Conservation (phyloP, 495 filamentous ascomycete genomes). For the Annulohypoxylon nitens region DNA sequence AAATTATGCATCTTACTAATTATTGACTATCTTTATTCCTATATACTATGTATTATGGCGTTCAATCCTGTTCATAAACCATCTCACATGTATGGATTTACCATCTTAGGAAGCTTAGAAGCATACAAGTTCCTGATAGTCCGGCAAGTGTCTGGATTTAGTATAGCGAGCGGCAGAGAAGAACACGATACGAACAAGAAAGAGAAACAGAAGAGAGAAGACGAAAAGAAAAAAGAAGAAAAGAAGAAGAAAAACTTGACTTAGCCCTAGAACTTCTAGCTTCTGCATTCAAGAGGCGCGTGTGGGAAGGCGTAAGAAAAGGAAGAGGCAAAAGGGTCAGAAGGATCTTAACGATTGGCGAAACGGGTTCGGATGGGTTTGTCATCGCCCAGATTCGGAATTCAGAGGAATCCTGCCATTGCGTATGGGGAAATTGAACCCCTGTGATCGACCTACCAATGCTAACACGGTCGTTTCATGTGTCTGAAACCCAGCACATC, state of each 20-base stretch:
- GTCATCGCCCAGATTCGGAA: conserved; percentile 37
- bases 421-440: conserved; percentile 39
- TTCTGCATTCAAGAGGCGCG: neutral
- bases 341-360: conserved; percentile 33
- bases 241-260: neutral
- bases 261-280: neutral
- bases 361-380: conserved; percentile 15
- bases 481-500: conserved; percentile 48
- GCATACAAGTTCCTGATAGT: neutral
- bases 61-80: neutral
- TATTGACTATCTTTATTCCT: neutral
- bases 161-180: neutral
- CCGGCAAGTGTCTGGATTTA: neutral
- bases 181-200: neutral
- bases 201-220: neutral
- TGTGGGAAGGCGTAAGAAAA: neutral
- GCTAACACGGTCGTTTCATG: conserved; percentile 46
- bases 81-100: neutral
- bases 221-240: neutral
- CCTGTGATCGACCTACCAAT: conserved; percentile 45
- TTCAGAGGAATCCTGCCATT: conserved; percentile 36
- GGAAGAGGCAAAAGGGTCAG: conserved; percentile 12
- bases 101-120: neutral
- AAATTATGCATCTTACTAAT: conserved; percentile 14
- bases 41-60: neutral